A percentile compares a stretch with the other conserved stretches of the same genome.
Conservation (phyloP, 495 filamentous ascomycete species). For the Aspergillus kassunensis region DNA sequence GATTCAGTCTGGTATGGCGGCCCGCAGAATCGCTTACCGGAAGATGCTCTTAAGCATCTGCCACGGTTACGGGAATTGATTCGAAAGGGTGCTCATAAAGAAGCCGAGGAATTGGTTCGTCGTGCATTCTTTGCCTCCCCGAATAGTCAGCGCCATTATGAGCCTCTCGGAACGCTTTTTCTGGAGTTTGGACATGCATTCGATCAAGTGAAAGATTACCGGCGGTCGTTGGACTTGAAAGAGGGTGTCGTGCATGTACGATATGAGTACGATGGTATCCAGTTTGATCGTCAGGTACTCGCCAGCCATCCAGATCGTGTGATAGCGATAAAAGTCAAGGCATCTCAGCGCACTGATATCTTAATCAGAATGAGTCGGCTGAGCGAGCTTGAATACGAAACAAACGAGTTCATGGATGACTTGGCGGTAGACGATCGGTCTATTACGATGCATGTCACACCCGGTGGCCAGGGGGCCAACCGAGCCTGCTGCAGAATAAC, state of each 20-base stretch:
- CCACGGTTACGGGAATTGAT: slow-evolving; percentile 39
- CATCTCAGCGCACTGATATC: slow-evolving; percentile 25
- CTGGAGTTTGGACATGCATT: slow-evolving; percentile 42
- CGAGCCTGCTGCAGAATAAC: slow-evolving; percentile 30
- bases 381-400: slow-evolving; percentile 37
- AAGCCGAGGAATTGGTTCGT: slow-evolving; percentile 40
- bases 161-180: slow-evolving; percentile 42
- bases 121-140: slow-evolving; percentile 41
- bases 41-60: slow-evolving; percentile 30
- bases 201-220: slow-evolving; percentile 32
- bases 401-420: slow-evolving; percentile 39
- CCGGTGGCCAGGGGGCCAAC: slow-evolving; percentile 32
- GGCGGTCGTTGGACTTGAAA: slow-evolving; percentile 40
- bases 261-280: slow-evolving; percentile 32
- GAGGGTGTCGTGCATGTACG: slow-evolving; percentile 32
- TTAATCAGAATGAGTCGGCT: slow-evolving; percentile 28
- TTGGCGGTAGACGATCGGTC: slow-evolving; percentile 18
- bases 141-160: slow-evolving; percentile 42
- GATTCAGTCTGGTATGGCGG: slow-evolving; percentile 52
- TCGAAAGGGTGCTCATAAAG: slow-evolving; percentile 32
- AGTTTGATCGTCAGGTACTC: slow-evolving; percentile 32
- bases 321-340: slow-evolving; percentile 37
- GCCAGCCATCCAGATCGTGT: slow-evolving; percentile 41
- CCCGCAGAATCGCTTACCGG: slow-evolving; percentile 42
- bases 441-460: slow-evolving; percentile 38